phyloP scores from a whole-genome alignment of 1,284 basidiomycete species.

The Tetrapyrgos nigripes region DNA sequence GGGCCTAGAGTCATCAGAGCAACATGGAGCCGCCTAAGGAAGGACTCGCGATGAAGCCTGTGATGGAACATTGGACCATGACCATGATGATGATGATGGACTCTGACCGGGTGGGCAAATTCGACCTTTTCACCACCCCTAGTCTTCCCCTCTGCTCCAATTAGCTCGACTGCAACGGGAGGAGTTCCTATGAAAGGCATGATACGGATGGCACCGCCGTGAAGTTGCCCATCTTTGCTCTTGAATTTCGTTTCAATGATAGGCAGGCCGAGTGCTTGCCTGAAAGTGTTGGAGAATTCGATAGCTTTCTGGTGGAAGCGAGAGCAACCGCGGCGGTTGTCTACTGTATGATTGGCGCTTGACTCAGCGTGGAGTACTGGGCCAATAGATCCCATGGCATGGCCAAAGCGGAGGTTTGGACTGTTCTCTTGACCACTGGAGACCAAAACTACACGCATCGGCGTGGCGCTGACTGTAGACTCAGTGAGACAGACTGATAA shows the following conservation, averaged over 20 bases:
- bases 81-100: conserved; percentile 11
- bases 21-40: conserved; percentile 63
- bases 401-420: conserved; percentile 14
- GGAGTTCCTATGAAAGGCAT: conserved; percentile 43
- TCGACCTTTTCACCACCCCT: conserved; percentile 25
- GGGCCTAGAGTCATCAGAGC: conserved; percentile 74
- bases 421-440: conserved; percentile 26
- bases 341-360: conserved; percentile 3
- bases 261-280: conserved; percentile 54
- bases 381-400: neutral
- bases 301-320: conserved; percentile 50
- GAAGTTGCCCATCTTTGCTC: neutral
- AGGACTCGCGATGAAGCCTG: conserved; percentile 32
- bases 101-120: conserved; percentile 17
- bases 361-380: conserved; percentile 6
- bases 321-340: conserved; percentile 21
- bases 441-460: conserved; percentile 43
- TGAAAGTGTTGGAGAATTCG: conserved; percentile 53
- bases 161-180: conserved; percentile 27
- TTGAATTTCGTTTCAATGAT: conserved; percentile 38
- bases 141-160: conserved; percentile 20
- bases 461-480: conserved; percentile 39
- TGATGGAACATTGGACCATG: conserved; percentile 8
- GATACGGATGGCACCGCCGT: conserved; percentile 31
- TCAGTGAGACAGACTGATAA: neutral